Evolutionary conservation across 2,329 filamentous ascomycete genomes (phyloP), one percentile per base, ranked within the genome.

Genomic region (Exophiala viscosa): DNA sequence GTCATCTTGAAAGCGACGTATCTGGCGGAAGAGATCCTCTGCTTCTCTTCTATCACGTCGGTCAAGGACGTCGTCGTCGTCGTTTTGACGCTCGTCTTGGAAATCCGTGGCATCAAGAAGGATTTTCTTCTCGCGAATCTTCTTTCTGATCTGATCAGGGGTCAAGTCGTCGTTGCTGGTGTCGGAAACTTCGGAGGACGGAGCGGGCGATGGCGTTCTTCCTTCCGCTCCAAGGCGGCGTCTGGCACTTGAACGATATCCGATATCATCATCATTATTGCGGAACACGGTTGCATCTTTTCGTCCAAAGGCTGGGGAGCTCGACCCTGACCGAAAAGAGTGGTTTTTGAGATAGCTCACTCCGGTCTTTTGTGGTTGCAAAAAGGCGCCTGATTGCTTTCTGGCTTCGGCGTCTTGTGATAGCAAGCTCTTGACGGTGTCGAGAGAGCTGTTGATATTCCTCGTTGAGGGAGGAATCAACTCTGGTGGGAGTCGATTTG

Each of bases 221-320:
- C 76, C 76, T 55, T 82, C 85, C 45, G 78, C 78, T 36, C 88
- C 89, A 50, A 95, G 73, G 60, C 93, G 84, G 59, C 91, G 88
- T 59, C 93, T 88, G 48, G 93, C 93, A 69, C 91, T 96, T 10
- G 93, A 97, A 62, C 86, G 87, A 67, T 99, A 99, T 4, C 90
- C 90, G 64, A 95, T 82, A 54, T 90, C 87, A 62, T 96, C 90
- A 64, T 96, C 90, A 61, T 97, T 93, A 67, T 97, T 96, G 67
- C 95, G 92, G 73, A 92, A 99, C 2, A 97, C 87, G 0, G 93
- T 99, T 2, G 88, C 93, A 73, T 99, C 93, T 69, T 97, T 97
- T 44, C 91, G 87, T 34, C 81, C 81, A 40, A 74, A 74, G 40
- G 76, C 76, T 44, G 78, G 73, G 2, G 80, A 79, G 33, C 78